Conservation (phyloP, 169 alveolate genomes). For the Plasmodium berghei region DNA sequence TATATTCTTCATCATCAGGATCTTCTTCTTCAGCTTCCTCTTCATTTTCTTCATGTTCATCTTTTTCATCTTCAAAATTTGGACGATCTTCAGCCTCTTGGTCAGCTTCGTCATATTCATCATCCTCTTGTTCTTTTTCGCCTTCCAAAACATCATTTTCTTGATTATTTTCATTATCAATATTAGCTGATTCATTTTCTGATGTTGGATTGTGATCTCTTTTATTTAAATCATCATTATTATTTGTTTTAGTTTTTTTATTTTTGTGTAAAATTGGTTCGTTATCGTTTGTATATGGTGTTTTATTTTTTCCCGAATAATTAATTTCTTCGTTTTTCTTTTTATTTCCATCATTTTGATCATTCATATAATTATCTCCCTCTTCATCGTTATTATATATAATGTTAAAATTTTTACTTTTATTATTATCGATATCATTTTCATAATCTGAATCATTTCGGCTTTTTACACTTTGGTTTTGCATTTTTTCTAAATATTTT, state of each 20-base stretch:
- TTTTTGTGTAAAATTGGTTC: too few relatives aligned
- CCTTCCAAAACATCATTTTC: slow-evolving; percentile 2
- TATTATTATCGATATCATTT: slow-evolving; percentile 15
- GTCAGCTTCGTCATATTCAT: slow-evolving; percentile 9
- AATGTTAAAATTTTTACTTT: not conserved
- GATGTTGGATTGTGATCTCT: too few relatives aligned
- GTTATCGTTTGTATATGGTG: too few relatives aligned
- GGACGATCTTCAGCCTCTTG: slow-evolving; percentile 8
- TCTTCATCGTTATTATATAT: slow-evolving; percentile 3
- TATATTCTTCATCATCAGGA: not conserved
- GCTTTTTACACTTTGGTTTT: not conserved
- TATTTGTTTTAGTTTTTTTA: not conserved
- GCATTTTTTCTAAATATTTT: slow-evolving; percentile 30
- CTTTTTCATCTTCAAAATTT: slow-evolving; percentile 1
- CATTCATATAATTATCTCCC: not conserved
- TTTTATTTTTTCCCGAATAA: too few relatives aligned
- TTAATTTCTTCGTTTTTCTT: slow-evolving; percentile 26
- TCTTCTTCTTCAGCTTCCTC: slow-evolving; percentile 7
- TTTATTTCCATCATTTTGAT: slow-evolving; percentile 22
- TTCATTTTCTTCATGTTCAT: slow-evolving; percentile 4
- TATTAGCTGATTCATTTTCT: not conserved
- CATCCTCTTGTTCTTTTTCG: slow-evolving; percentile 11
- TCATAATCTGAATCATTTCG: slow-evolving; percentile 54
- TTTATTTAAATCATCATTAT: slow-evolving; percentile 2
- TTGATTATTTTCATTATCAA: not conserved